Evolutionary conservation across 176 grass and related monocot genomes (phyloP).

Genomic region (Paspalum notatum): DNA sequence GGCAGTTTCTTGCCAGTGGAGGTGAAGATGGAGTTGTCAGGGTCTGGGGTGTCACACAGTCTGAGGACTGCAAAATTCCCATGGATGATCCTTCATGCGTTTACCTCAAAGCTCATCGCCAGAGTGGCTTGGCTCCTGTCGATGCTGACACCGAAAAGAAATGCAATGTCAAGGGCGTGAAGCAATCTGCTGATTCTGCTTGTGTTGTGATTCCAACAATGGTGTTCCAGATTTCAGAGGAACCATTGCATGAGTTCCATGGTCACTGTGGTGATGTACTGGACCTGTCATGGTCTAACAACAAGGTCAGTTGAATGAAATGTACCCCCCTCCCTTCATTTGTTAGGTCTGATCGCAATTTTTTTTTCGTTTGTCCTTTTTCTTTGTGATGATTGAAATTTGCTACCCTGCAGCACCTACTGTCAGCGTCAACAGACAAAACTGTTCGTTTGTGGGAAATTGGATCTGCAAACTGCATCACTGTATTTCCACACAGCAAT

Average conservation of each 20-base stretch:
- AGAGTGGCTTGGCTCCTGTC: constrained; percentile 50
- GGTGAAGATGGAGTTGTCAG: constrained; percentile 84
- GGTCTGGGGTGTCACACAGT: constrained; percentile 72
- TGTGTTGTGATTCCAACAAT: constrained; percentile 77
- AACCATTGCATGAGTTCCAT: constrained; percentile 78
- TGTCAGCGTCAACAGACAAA: constrained; percentile 84
- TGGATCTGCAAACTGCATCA: constrained; percentile 59
- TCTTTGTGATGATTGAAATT: constrained; percentile 31
- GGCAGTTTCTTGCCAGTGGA: constrained; percentile 73
- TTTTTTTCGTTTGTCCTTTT: constrained; percentile 20
- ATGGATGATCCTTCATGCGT: constrained; percentile 74
- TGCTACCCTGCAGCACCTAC: constrained; percentile 59
- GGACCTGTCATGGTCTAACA: constrained; percentile 80
- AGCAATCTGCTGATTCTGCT: constrained; percentile 58
- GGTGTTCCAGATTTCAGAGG: constrained; percentile 66
- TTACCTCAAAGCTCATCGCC: constrained; percentile 60
- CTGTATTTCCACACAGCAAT: constrained; percentile 78
- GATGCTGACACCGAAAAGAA: constrained; percentile 43
- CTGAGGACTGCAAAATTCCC: constrained; percentile 58
- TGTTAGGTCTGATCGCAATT: neutral
- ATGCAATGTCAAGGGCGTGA: constrained; percentile 51
- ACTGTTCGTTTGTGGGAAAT: constrained; percentile 94
- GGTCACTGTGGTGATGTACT: constrained; percentile 82
- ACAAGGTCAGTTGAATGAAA: constrained; percentile 68
- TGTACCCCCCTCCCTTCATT: neutral